A percentile compares a stretch with the other conserved stretches of the same genome.
Conservation (phyloP, 2,329 filamentous ascomycete species). For the Apiospora malaysiana region DNA sequence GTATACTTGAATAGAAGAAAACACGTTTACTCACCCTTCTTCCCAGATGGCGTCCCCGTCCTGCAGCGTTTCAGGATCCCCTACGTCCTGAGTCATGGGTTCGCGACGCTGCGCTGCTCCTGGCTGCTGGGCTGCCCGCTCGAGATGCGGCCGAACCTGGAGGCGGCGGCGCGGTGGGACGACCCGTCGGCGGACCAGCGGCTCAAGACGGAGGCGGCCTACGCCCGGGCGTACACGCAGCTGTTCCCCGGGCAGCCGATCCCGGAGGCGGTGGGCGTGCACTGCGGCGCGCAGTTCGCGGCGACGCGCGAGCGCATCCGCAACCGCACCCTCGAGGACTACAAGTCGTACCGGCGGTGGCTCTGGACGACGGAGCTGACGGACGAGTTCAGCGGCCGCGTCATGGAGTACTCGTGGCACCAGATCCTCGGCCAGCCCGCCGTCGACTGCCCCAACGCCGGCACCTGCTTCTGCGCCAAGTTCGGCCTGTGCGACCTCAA, state of each 20-base stretch:
- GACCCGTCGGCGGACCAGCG: slow-evolving; percentile 41
- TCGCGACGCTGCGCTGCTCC: slow-evolving; percentile 56
- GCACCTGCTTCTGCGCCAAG: slow-evolving; percentile 62
- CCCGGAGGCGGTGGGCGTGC: slow-evolving; percentile 47
- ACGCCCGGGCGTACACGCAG: slow-evolving; percentile 32
- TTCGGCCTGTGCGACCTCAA: slow-evolving; percentile 55
- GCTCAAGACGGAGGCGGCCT: slow-evolving; percentile 41
- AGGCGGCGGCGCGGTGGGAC: slow-evolving; percentile 26
- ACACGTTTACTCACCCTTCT: background rate
- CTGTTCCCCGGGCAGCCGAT: slow-evolving; percentile 36
- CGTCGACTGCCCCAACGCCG: slow-evolving; percentile 57
- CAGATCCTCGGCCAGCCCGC: slow-evolving; percentile 37
- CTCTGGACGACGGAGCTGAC: slow-evolving; percentile 51
- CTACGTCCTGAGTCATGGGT: slow-evolving; percentile 51
- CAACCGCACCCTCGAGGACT: slow-evolving; percentile 48
- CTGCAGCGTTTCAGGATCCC: slow-evolving; percentile 46
- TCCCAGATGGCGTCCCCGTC: slow-evolving; percentile 41
- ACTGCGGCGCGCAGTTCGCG: slow-evolving; percentile 61
- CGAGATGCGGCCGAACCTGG: slow-evolving; percentile 33
- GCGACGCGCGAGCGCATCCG: slow-evolving; percentile 51
- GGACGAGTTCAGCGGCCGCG: slow-evolving; percentile 53
- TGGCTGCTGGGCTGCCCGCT: slow-evolving; percentile 51
- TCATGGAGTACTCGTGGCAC: slow-evolving; percentile 64
- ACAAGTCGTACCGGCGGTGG: slow-evolving; percentile 57
- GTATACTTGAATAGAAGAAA: too few relatives aligned